Evolutionary conservation across 2,329 filamentous ascomycete genomes (phyloP).

Genomic region (Exophiala dermatitidis): DNA sequence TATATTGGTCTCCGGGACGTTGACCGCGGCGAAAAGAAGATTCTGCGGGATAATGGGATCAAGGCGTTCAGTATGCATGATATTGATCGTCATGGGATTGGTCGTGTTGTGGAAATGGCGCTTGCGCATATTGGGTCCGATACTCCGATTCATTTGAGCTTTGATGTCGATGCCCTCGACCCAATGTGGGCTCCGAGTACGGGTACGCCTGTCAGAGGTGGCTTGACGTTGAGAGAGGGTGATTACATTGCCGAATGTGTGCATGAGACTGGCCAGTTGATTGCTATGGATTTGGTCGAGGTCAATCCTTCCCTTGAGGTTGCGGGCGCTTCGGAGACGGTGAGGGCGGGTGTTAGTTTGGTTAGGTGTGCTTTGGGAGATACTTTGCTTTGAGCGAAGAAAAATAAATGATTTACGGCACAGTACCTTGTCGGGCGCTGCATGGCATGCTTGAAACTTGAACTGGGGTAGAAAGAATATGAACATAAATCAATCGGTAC

Average conservation of each 20-base stretch:
- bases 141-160: constrained; percentile 93
- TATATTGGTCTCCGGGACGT: constrained; percentile 95
- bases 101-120: constrained; percentile 96
- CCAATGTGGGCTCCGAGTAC: constrained; percentile 95
- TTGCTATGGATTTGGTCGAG: constrained; percentile 76
- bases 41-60: constrained; percentile 80
- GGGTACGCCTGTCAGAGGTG: constrained; percentile 87
- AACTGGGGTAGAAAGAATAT: neutral
- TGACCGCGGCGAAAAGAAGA: constrained; percentile 86
- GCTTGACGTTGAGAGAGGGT: constrained; percentile 86
- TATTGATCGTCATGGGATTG: constrained; percentile 91
- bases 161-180: constrained; percentile 94
- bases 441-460: neutral
- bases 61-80: constrained; percentile 99
- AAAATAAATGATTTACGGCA: no score
- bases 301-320: constrained; percentile 67
- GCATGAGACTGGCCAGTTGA: constrained; percentile 68
- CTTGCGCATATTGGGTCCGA: constrained; percentile 88
- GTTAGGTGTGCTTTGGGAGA: constrained; percentile 89
- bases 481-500: no score
- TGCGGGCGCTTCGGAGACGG: constrained; percentile 72
- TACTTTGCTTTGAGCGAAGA: constrained; percentile 61
- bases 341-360: constrained; percentile 81
- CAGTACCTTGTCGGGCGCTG: no score
- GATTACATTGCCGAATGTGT: constrained; percentile 92